A percentile compares a stretch with the other conserved stretches of the same genome.
These are phyloP conservation scores for Talaromyces albobiverticillius DNA, from an alignment of 2,329 filamentous ascomycete species.

Conservation along the genomic window DNA sequence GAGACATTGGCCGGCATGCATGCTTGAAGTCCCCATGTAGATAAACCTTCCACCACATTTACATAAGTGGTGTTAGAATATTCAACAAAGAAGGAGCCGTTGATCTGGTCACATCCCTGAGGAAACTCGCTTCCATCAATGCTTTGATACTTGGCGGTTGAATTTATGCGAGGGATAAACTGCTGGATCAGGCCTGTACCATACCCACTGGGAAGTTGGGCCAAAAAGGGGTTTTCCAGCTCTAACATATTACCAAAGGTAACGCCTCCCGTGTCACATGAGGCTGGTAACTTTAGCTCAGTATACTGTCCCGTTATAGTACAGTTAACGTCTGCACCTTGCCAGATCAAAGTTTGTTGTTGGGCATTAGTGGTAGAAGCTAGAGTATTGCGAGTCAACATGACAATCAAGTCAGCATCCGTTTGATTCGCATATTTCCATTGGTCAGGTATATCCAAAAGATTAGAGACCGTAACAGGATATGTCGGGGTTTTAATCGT, in stretches of 20 bases:
- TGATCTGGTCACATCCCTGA: slow-evolving; percentile 17
- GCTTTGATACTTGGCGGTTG: slow-evolving; percentile 18
- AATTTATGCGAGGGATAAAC: slow-evolving; percentile 29
- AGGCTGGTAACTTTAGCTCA: too few species aligned
- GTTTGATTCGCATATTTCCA: slow-evolving; percentile 1
- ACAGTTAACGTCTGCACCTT: neutral
- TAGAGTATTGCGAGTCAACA: slow-evolving; percentile 14
- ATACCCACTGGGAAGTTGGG: slow-evolving; percentile 21
- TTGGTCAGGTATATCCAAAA: neutral
- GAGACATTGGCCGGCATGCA: slow-evolving; percentile 26
- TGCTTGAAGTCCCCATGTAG: slow-evolving; percentile 19
- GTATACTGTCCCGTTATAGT: too few species aligned
- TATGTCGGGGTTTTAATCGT: slow-evolving; percentile 10
- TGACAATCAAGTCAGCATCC: slow-evolving; percentile 8
- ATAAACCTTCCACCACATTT: too few species aligned
- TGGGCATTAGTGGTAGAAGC: slow-evolving; percentile 6
- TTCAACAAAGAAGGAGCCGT: slow-evolving; percentile 19
- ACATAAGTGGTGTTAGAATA: slow-evolving; percentile 14
- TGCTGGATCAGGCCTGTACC: slow-evolving; percentile 27
- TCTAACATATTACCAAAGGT: slow-evolving; percentile 13
- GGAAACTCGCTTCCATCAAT: slow-evolving; percentile 20
- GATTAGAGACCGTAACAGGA: neutral
- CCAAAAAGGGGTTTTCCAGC: slow-evolving; percentile 22
- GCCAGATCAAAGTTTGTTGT: slow-evolving; percentile 13
- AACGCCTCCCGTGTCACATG: neutral